Base-by-base conservation (phyloP, 2,329 filamentous ascomycete genomes). In the Monilinia fructigena region DNA sequence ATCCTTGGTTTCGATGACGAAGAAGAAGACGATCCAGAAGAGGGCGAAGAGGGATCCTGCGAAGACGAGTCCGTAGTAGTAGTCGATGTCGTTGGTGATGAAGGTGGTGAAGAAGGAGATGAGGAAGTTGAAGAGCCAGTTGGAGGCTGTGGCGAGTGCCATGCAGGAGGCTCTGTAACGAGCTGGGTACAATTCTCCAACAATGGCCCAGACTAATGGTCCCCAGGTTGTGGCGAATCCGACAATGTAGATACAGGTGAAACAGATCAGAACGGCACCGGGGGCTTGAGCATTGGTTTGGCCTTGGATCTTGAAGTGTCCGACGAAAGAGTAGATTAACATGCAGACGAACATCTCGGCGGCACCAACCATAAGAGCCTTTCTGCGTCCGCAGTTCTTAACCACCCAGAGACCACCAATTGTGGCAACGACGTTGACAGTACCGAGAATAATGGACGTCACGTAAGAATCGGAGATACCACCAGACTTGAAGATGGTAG, bases 81-180 rank as follows among this genome's bases (percentile, higher is more conserved):
- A 75, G 72, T 89, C 85, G 65, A 93, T 92, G 1, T 82, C 83
- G 0, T 82, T 78, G 0, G 86, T 89, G 75, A 93, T 92, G 78
- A 92, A 93, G 0, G 89, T 88, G 0, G 90, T 92, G 80, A 92
- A 91, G 80, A 93, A 93, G 0, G 85, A 85, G 68, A 88, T 83
- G 70, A 90, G 75, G 78, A 92, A 89, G 77, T 89, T 89, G 85
- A 87, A 90, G 26, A 82, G 79, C 86, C 87, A 89, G 77, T 89
- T 89, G 73, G 81, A 83, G 0, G 85, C 82, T 0, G 86, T 88
- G 0, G 85, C 82, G 1, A 89, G 74, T 4, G 85, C 85, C 80
- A 87, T 86, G 63, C 81, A 83, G 74, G 82, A 82, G 4, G 85
- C 84, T 55, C 85, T 81, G 73, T 87, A 87, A 23, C 86, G 81